Percentiles rank a stretch among this genome's conserved stretches.
phyloP scores from a whole-genome alignment of 345 rosid species.

The Aquilaria sinensis region DNA sequence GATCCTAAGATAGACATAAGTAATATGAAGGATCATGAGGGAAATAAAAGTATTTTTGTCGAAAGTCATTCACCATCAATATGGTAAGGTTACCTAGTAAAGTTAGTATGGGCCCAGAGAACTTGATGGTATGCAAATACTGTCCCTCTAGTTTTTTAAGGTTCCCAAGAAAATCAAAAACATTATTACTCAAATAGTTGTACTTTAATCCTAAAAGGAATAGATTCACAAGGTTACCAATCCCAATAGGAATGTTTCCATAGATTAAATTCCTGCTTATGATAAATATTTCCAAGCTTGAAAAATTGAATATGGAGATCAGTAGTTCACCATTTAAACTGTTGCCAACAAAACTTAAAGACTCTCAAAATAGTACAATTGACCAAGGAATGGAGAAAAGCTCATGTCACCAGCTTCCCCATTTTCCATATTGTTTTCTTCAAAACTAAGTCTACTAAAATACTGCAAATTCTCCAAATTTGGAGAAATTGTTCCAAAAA shows the following conservation, averaged over 20 bases:
- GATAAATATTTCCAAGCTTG: neutral
- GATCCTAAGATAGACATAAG: too few species aligned
- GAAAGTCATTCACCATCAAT: neutral
- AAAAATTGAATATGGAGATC: constrained; percentile 19
- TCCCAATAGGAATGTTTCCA: constrained; percentile 17
- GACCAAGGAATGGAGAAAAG: constrained; percentile 16
- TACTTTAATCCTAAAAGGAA: neutral
- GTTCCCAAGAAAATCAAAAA: constrained; percentile 15
- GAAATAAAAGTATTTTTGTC: too few species aligned
- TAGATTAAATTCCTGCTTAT: neutral
- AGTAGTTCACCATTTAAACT: constrained; percentile 24
- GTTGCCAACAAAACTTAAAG: constrained; percentile 9
- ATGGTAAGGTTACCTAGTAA: constrained; percentile 18
- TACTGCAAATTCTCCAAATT: constrained; percentile 10
- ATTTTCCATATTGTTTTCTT: constrained; percentile 16
- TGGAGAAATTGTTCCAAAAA: constrained; percentile 7
- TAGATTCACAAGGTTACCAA: constrained; percentile 16
- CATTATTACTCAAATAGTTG: constrained; percentile 6
- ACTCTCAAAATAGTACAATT: constrained; percentile 22
- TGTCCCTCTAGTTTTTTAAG: constrained; percentile 11
- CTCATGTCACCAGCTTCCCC: constrained; percentile 16
- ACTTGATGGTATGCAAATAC: neutral
- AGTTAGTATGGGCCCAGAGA: neutral
- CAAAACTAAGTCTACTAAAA: constrained; percentile 22
- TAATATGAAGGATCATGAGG: too few species aligned